These are phyloP conservation scores for Pezicula neosporulosa DNA, from an alignment of 2,329 filamentous ascomycete genomes.

Conservation along the genomic window DNA sequence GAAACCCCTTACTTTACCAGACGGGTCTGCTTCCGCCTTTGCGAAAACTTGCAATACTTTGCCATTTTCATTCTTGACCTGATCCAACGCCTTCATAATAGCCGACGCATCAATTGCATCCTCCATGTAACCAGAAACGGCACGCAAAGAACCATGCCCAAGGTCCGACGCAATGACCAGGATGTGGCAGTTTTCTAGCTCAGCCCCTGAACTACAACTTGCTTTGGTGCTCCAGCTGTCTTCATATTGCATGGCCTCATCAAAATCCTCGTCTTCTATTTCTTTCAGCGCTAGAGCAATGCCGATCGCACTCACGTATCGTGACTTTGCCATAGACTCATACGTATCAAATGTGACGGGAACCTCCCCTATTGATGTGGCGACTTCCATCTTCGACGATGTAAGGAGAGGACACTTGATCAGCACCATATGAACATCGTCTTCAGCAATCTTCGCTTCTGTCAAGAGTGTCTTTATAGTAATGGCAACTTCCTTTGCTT, in stretches of 20 bases:
- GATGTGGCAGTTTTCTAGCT: conserved; percentile 29
- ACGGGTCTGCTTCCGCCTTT: conserved; percentile 28
- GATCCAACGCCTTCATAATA: conserved; percentile 13
- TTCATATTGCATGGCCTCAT: conserved; percentile 16
- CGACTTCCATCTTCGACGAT: conserved; percentile 22
- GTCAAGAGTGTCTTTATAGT: conserved; percentile 18
- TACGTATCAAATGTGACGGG: conserved; percentile 28
- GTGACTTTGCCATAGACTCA: conserved; percentile 30
- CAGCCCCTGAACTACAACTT: conserved; percentile 29
- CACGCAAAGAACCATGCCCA: conserved; percentile 11
- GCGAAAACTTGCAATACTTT: conserved; percentile 27
- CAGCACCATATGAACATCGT: conserved; percentile 24
- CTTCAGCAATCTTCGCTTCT: conserved; percentile 10
- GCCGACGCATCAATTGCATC: conserved; percentile 26
- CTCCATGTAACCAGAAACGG: conserved; percentile 22
- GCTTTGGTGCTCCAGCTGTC: conserved; percentile 25
- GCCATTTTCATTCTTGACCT: conserved; percentile 16
- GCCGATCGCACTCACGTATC: conserved; percentile 28
- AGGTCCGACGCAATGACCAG: conserved; percentile 25
- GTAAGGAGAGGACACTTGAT: conserved; percentile 29
- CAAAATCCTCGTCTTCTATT: conserved; percentile 13
- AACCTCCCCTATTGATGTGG: conserved; percentile 15
- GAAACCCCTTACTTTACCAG: conserved; percentile 19
- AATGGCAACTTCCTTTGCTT: conserved; percentile 19
- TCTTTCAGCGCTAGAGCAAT: conserved; percentile 26